phyloP scores from a whole-genome alignment of 768 basidiomycete genomes.

The Sarcodon aspratus region DNA sequence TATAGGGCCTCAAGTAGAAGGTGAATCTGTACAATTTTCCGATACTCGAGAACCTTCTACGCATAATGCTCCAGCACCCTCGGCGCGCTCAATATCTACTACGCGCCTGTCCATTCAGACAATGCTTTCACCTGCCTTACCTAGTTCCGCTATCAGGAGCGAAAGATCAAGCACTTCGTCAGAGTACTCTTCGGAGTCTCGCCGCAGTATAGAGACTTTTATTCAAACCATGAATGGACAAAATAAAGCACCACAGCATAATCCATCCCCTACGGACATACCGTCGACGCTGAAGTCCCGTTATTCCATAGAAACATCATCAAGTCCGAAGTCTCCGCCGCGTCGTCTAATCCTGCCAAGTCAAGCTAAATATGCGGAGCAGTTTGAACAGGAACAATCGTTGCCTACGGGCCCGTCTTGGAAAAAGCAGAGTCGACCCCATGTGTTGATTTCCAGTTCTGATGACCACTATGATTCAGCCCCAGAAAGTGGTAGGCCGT shows the following conservation, averaged over 20 bases:
- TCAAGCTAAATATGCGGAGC: conserved; percentile 11
- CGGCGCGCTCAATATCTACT: background rate
- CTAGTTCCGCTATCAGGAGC: too few relatives aligned
- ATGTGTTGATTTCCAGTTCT: conserved; percentile 5
- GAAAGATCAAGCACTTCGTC: too few relatives aligned
- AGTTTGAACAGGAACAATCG: conserved; percentile 7
- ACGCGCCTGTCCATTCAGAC: background rate
- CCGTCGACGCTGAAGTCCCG: too few relatives aligned
- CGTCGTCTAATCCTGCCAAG: conserved; percentile 12
- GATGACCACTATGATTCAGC: conserved; percentile 1
- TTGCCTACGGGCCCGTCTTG: conserved; percentile 1
- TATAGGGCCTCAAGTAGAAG: too few relatives aligned
- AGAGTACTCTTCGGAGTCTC: too few relatives aligned
- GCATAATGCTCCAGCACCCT: background rate
- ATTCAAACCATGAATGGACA: too few relatives aligned
- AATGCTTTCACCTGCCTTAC: background rate
- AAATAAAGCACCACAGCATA: too few relatives aligned
- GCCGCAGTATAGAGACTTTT: too few relatives aligned
- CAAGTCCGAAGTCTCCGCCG: too few relatives aligned
- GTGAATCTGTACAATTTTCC: too few relatives aligned
- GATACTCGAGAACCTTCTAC: background rate
- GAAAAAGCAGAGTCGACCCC: conserved; percentile 3
- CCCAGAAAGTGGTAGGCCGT: background rate
- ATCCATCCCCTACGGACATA: too few relatives aligned
- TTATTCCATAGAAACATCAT: too few relatives aligned